Evolutionary conservation across 2,329 filamentous ascomycete species (phyloP).

Genomic region (Ophidiomyces ophidiicola): DNA sequence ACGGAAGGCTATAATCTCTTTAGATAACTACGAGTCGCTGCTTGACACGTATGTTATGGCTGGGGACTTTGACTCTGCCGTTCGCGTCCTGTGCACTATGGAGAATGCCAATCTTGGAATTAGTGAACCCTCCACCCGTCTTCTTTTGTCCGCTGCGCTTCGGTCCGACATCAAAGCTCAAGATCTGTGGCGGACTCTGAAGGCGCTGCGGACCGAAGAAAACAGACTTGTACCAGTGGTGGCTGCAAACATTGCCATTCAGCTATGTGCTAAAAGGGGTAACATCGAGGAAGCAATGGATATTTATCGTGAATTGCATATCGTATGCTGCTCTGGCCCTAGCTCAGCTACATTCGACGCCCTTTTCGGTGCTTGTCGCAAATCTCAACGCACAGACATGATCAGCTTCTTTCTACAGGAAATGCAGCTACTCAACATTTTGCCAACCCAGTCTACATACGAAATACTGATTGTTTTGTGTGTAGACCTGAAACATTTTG

Average conservation of each 20-base stretch:
- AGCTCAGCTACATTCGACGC: slow-evolving; percentile 46
- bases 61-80: slow-evolving; percentile 51
- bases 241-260: slow-evolving; percentile 39
- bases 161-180: slow-evolving; percentile 34
- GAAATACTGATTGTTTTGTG: slow-evolving; percentile 51
- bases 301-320: slow-evolving; percentile 50
- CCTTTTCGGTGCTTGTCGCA: slow-evolving; percentile 42
- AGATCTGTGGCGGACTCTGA: slow-evolving; percentile 46
- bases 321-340: slow-evolving; percentile 36
- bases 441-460: slow-evolving; percentile 48
- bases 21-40: slow-evolving; percentile 69
- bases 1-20: slow-evolving; percentile 43
- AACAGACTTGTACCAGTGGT: slow-evolving; percentile 40
- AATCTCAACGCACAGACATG: slow-evolving; percentile 37
- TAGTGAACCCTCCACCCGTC: slow-evolving; percentile 48
- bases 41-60: slow-evolving; percentile 54
- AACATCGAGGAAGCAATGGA: slow-evolving; percentile 43
- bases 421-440: slow-evolving; percentile 45
- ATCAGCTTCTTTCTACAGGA: slow-evolving; percentile 52
- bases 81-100: slow-evolving; percentile 65
- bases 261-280: slow-evolving; percentile 36
- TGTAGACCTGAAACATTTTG: slow-evolving; percentile 28
- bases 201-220: slow-evolving; percentile 38
- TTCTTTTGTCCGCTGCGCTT: slow-evolving; percentile 48
- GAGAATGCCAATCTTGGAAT: slow-evolving; percentile 47